phyloP scores from a whole-genome alignment of 2,329 filamentous ascomycete species.

The Biscogniauxia mediterranea region DNA sequence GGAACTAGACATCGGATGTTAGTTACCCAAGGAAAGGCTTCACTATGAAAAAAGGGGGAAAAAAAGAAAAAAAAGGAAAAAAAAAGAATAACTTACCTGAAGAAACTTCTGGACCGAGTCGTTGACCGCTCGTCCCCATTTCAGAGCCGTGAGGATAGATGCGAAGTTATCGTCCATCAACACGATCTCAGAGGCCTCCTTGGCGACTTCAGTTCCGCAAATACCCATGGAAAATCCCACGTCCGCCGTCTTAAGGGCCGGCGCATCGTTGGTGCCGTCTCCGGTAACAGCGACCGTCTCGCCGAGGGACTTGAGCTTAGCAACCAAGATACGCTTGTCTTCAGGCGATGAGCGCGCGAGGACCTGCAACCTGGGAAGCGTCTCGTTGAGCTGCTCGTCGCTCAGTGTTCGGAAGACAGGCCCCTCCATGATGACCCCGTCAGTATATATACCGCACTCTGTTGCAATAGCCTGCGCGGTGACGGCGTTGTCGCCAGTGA shows the following conservation, averaged over 20 bases:
- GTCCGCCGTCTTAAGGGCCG: constrained; percentile 63
- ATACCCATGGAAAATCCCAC: constrained; percentile 69
- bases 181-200: constrained; percentile 67
- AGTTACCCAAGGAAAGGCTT: constrained; percentile 1
- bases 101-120: constrained; percentile 68
- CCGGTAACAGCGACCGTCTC: constrained; percentile 65
- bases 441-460: constrained; percentile 68
- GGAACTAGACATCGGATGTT: constrained; percentile 42
- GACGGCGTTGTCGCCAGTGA: constrained; percentile 70
- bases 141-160: constrained; percentile 64
- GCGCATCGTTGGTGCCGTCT: constrained; percentile 66
- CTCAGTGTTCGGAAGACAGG: constrained; percentile 63
- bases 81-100: constrained; percentile 40
- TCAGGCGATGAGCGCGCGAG: constrained; percentile 65
- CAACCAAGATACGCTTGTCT: constrained; percentile 63
- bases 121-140: constrained; percentile 68
- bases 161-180: constrained; percentile 66
- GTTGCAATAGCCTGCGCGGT: constrained; percentile 72
- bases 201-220: constrained; percentile 65
- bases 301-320: constrained; percentile 58
- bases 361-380: constrained; percentile 60
- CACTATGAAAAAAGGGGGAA: not conserved
- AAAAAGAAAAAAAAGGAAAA: not conserved
- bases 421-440: constrained; percentile 66
- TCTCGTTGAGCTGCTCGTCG: constrained; percentile 56